A percentile compares a stretch with the other conserved stretches of the same genome.
These are phyloP conservation scores for Volutella citrinella DNA, from an alignment of 2,329 filamentous ascomycete genomes.

Conservation along the genomic window DNA sequence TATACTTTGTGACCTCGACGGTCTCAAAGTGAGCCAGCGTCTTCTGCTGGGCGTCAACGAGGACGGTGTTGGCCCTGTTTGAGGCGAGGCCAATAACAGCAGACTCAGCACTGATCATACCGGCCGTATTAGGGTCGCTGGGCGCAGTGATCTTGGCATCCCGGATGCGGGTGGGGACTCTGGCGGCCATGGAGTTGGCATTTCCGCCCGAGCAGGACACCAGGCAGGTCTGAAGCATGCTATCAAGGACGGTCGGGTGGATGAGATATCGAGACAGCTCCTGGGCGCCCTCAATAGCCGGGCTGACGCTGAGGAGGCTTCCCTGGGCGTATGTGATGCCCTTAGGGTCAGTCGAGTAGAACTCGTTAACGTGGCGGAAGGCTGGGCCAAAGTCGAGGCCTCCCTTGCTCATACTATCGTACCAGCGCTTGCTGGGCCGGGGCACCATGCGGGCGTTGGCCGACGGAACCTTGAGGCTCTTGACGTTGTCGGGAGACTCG, in stretches of 20 bases:
- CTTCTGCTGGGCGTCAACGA: too few relatives aligned
- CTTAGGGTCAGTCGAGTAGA: conserved; percentile 1
- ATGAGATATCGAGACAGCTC: conserved; percentile 8
- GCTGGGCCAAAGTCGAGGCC: conserved; percentile 9
- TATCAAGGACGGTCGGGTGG: conserved; percentile 9
- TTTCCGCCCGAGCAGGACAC: neutral
- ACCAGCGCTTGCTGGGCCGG: conserved; percentile 10
- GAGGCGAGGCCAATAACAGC: too few relatives aligned
- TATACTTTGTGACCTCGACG: neutral
- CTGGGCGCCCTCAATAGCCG: conserved; percentile 4
- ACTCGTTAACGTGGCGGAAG: conserved; percentile 8
- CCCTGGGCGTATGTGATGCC: neutral
- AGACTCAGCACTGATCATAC: neutral
- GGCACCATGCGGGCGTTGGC: conserved; percentile 4
- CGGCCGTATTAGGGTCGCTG: neutral
- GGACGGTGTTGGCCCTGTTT: too few relatives aligned
- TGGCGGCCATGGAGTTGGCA: neutral
- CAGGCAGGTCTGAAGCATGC: conserved; percentile 7
- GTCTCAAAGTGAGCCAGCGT: neutral
- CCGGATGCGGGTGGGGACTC: neutral
- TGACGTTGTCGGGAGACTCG: conserved; percentile 1
- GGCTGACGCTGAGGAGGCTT: neutral
- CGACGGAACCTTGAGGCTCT: neutral
- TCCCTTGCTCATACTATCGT: conserved; percentile 5
- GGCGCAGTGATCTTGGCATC: neutral